Evolutionary conservation across 192 early-diverging fungal species (phyloP), one percentile per base, ranked within the genome.

Genomic region (Backusella mclennaniae): DNA sequence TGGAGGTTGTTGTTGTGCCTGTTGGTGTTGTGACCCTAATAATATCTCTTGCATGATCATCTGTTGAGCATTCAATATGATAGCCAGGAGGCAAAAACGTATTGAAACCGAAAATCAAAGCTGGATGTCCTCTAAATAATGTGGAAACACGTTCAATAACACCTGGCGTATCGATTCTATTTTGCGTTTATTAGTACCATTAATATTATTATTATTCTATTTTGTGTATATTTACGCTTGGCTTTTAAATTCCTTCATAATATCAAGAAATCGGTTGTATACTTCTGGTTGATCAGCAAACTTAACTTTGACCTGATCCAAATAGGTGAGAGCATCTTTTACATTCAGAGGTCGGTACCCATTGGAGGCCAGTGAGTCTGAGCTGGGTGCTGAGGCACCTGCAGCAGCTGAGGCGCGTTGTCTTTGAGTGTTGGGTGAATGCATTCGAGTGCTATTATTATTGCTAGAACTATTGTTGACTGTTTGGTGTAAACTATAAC

Each of bases 241-340:
- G 73, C 94, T 93, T 84, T 98, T 98, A 82, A 99, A 99, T 79
- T 99, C 98, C 87, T 98, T 98, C 98, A 99, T 99, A 56, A 98
- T 98, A 80, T 98, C 97, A 77, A 99, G 75, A 81, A 99, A 99
- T 67, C 91, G 89, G 76, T 97, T 98, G 83, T 99, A 99, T 1
- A 98, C 96, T 73, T 97, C 95, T 2, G 96, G 96, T 6, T 95
- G 90, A 73, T 96, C 92, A 59, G 90, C 85, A 77, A 99, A 99
- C 76, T 95, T 93, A 35, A 91, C 88, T 80, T 97, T 97, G 21
- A 99, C 98, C 80, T 96, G 87, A 77, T 99, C 98, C 44, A 99
- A 86, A 82, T 99, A 99, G 35, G 95, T 91, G 42, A 99, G 85
- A 0, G 98, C 98, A 76, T 99, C 97, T 75, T 90, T 92, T 1